Conservation (phyloP, 2,329 filamentous ascomycete genomes). For the Aspergillus brasiliensis region DNA sequence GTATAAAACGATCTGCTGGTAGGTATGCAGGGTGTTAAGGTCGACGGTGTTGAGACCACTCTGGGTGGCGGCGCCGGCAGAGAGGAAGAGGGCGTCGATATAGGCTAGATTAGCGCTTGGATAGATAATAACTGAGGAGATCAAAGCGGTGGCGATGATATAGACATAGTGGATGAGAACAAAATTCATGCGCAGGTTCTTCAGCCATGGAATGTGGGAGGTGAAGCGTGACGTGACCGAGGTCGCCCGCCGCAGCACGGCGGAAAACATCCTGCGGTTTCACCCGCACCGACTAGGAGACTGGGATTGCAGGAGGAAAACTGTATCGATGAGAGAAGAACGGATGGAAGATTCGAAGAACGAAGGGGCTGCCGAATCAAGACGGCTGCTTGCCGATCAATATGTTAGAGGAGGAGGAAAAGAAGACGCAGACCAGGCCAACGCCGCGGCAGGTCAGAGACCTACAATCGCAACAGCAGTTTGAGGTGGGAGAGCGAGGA, state of each 20-base stretch:
- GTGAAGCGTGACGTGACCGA: constrained; percentile 39
- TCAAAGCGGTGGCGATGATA: constrained; percentile 71
- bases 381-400: constrained; percentile 7
- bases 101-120: constrained; percentile 67
- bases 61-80: constrained; percentile 84
- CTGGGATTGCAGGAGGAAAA: background rate
- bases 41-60: constrained; percentile 83
- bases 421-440: constrained; percentile 1
- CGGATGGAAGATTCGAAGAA: background rate
- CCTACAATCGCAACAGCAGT: constrained; percentile 5
- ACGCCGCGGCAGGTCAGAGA: constrained; percentile 6
- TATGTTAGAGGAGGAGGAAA: background rate
- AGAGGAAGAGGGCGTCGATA: constrained; percentile 86
- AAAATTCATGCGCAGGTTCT: constrained; percentile 46
- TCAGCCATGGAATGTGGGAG: constrained; percentile 40
- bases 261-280: constrained; percentile 32
- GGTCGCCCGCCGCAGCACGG: constrained; percentile 22
- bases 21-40: constrained; percentile 67
- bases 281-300: constrained; percentile 7
- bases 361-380: background rate
- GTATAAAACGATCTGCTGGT: constrained; percentile 74
- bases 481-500: background rate
- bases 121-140: constrained; percentile 78
- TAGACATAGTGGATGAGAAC: constrained; percentile 65
- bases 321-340: background rate